Evolutionary conservation across 495 filamentous ascomycete species (phyloP).

Genomic region (Aspergillus heteromorphus): DNA sequence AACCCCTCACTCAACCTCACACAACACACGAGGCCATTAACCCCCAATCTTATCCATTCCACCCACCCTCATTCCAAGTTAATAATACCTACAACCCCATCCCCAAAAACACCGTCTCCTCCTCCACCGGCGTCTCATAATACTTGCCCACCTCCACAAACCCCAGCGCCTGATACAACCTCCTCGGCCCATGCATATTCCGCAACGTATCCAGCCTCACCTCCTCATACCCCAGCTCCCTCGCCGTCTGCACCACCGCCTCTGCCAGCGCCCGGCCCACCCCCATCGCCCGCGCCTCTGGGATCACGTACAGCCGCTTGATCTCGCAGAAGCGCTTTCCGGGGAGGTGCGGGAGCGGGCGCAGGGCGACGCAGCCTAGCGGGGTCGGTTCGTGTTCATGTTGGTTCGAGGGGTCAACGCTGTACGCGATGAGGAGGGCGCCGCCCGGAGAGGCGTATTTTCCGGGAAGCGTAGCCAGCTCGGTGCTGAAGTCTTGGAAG

Average conservation of each 20-base stretch:
- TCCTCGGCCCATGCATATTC: constrained; percentile 47
- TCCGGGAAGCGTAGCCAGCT: constrained; percentile 49
- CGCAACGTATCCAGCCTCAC: constrained; percentile 54
- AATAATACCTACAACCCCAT: constrained; percentile 38
- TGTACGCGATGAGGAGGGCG: constrained; percentile 46
- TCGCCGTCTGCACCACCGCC: constrained; percentile 40
- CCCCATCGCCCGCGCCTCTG: constrained; percentile 40
- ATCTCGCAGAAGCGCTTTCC: constrained; percentile 49
- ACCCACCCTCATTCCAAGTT: not conserved
- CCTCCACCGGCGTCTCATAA: constrained; percentile 51
- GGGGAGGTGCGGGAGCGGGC: constrained; percentile 5
- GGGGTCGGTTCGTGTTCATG: too few relatives aligned
- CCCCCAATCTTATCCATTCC: not conserved
- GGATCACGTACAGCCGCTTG: constrained; percentile 52
- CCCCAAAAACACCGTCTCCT: constrained; percentile 16
- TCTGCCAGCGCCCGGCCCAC: constrained; percentile 43
- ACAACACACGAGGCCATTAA: too few relatives aligned
- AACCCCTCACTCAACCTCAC: too few relatives aligned
- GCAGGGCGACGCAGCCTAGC: constrained; percentile 47
- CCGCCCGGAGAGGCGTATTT: constrained; percentile 41
- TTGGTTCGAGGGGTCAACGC: constrained; percentile 8
- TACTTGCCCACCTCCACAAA: constrained; percentile 52
- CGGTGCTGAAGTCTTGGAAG: constrained; percentile 51
- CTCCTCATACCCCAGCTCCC: constrained; percentile 43
- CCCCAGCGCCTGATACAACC: constrained; percentile 45